phyloP scores from a whole-genome alignment of 2,329 filamentous ascomycete species.

The Stagonosporopsis chrysanthemi region DNA sequence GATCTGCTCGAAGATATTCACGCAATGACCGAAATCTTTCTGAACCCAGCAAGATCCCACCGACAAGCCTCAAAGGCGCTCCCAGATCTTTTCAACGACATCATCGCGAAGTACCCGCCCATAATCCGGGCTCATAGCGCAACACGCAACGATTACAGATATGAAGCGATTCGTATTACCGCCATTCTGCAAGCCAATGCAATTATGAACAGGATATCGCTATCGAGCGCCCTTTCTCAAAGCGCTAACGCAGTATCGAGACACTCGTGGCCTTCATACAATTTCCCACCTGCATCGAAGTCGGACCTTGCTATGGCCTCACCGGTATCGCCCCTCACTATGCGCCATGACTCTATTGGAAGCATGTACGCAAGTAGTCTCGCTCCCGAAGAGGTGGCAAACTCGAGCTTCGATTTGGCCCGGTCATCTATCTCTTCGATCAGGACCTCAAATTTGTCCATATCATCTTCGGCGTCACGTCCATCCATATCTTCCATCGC shows the following conservation, averaged over 20 bases:
- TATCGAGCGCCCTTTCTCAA: slow-evolving; percentile 38
- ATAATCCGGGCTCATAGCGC: slow-evolving; percentile 21
- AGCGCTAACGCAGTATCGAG: slow-evolving; percentile 12
- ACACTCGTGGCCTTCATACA: slow-evolving; percentile 7
- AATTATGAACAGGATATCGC: slow-evolving; percentile 33
- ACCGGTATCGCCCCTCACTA: slow-evolving; percentile 13
- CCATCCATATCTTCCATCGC: slow-evolving; percentile 20
- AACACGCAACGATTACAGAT: slow-evolving; percentile 37
- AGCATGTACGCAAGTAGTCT: slow-evolving; percentile 20
- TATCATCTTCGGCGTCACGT: slow-evolving; percentile 6
- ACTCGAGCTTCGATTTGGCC: slow-evolving; percentile 15
- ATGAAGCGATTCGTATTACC: slow-evolving; percentile 47
- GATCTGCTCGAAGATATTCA: slow-evolving; percentile 39
- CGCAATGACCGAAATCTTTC: slow-evolving; percentile 42
- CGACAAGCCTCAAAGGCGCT: slow-evolving; percentile 28
- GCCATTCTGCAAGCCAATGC: slow-evolving; percentile 44
- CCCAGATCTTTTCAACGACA: slow-evolving; percentile 29
- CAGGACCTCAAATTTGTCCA: slow-evolving; percentile 3
- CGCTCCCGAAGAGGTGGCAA: neutral
- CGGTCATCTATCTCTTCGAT: slow-evolving; percentile 19
- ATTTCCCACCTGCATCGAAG: slow-evolving; percentile 14
- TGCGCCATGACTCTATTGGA: slow-evolving; percentile 29
- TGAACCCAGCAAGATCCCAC: slow-evolving; percentile 30
- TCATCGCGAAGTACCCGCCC: slow-evolving; percentile 29
- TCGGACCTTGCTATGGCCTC: neutral